phyloP scores from a whole-genome alignment of 495 filamentous ascomycete species.

The Amphirosellinia nigrospora region DNA sequence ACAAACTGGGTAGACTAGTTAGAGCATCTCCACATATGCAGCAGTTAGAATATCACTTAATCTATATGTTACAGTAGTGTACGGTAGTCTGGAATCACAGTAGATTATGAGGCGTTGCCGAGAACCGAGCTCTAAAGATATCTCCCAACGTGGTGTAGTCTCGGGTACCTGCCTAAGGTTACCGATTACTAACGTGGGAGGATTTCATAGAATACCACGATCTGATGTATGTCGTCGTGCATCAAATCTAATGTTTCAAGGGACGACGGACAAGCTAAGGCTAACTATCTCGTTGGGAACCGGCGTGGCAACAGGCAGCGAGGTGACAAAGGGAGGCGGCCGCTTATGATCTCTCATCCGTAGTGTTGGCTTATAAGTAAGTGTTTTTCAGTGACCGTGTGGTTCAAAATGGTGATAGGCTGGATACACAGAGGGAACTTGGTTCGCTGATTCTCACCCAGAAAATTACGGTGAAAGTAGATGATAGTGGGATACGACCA shows the following conservation, averaged over 20 bases:
- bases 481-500: background rate
- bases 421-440: background rate
- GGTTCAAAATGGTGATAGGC: background rate
- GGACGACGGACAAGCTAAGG: background rate
- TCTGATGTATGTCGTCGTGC: background rate
- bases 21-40: background rate
- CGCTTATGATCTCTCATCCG: background rate
- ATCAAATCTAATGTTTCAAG: background rate
- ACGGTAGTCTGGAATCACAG: background rate
- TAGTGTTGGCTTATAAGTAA: background rate
- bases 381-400: background rate
- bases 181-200: background rate
- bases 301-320: background rate
- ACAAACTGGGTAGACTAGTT: background rate
- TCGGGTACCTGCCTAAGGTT: background rate
- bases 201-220: background rate
- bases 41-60: background rate
- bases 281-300: background rate
- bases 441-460: background rate
- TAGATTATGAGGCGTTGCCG: background rate
- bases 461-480: background rate
- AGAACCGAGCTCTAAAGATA: background rate
- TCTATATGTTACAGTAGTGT: background rate
- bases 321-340: background rate
- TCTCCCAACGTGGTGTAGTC: background rate